A percentile compares a stretch with the other conserved stretches of the same genome.
Conservation (phyloP, 148 eudicot genomes). For the Polygonum aviculare region DNA sequence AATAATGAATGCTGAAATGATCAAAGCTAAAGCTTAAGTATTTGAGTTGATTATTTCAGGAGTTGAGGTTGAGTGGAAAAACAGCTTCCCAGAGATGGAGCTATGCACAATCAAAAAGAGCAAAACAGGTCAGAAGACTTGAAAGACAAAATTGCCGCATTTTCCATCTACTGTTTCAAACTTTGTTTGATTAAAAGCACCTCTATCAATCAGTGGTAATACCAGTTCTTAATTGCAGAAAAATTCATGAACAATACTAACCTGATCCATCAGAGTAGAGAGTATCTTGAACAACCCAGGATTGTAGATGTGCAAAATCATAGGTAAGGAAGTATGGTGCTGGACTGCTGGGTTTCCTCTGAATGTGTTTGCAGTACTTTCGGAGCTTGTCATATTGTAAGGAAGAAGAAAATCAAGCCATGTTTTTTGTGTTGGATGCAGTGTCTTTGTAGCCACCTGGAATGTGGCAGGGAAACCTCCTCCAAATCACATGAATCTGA, state of each 20-base stretch:
- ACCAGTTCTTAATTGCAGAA: slow-evolving; percentile 27
- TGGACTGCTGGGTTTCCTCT: not conserved
- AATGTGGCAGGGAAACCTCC: slow-evolving; percentile 1
- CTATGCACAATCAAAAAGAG: slow-evolving; percentile 60
- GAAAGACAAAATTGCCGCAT: not conserved
- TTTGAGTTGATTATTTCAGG: slow-evolving; percentile 26
- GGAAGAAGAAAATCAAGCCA: not conserved
- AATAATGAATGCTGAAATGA: not conserved
- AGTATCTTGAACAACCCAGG: slow-evolving; percentile 81
- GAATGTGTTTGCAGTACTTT: not conserved
- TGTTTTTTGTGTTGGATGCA: not conserved
- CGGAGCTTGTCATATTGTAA: not conserved
- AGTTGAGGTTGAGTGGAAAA: slow-evolving; percentile 68
- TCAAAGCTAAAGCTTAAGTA: not conserved
- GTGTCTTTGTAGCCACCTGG: slow-evolving; percentile 5
- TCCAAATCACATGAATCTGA: slow-evolving; percentile 1
- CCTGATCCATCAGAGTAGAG: slow-evolving; percentile 39
- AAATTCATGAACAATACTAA: slow-evolving; percentile 43
- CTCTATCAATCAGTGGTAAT: not conserved
- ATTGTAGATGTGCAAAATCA: slow-evolving; percentile 25
- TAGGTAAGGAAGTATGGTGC: not conserved
- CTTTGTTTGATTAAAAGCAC: not conserved
- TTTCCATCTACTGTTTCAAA: not conserved
- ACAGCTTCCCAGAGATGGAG: slow-evolving; percentile 76
- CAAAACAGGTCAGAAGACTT: slow-evolving; percentile 45